A percentile compares a stretch with the other conserved stretches of the same genome.
phyloP scores from a whole-genome alignment of 1,139 yeast species.

The Saccharomyces hybrid region DNA sequence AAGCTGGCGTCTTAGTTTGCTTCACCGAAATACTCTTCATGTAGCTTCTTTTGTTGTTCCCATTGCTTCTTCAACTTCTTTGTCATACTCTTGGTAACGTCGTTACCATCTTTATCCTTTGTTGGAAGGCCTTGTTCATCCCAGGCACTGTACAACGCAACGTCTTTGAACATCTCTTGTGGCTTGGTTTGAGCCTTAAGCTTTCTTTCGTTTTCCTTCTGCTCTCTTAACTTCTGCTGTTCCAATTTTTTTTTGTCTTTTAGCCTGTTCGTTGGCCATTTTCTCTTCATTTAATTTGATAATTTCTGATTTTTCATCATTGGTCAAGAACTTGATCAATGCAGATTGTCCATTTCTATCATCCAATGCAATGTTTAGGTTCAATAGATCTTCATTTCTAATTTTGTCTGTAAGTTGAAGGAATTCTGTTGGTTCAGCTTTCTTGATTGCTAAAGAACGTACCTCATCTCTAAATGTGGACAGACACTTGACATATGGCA shows the following conservation, averaged over 20 bases:
- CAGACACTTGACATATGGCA: conserved; percentile 74
- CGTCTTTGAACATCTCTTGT: conserved; percentile 58
- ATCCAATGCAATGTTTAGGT: conserved; percentile 76
- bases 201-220: conserved; percentile 56
- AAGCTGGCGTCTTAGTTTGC: not conserved
- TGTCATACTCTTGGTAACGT: conserved; percentile 75
- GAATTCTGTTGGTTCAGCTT: conserved; percentile 48
- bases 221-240: conserved; percentile 41
- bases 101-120: conserved; percentile 70
- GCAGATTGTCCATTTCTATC: conserved; percentile 73
- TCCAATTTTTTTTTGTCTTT: conserved; percentile 39
- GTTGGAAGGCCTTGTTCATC: conserved; percentile 82
- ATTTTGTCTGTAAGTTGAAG: conserved; percentile 52
- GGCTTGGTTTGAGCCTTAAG: conserved; percentile 70
- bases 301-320: conserved; percentile 60
- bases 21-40: conserved; percentile 48
- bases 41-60: conserved; percentile 74
- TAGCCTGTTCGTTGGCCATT: conserved; percentile 46
- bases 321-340: conserved; percentile 69
- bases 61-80: conserved; percentile 75
- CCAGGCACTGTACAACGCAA: conserved; percentile 55
- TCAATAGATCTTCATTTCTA: conserved; percentile 57
- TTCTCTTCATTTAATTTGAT: conserved; percentile 52
- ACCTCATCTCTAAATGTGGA: conserved; percentile 76
- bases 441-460: conserved; percentile 62